Evolutionary conservation across 2,329 filamentous ascomycete species (phyloP).

Genomic region (Dichotomopilus funicola): DNA sequence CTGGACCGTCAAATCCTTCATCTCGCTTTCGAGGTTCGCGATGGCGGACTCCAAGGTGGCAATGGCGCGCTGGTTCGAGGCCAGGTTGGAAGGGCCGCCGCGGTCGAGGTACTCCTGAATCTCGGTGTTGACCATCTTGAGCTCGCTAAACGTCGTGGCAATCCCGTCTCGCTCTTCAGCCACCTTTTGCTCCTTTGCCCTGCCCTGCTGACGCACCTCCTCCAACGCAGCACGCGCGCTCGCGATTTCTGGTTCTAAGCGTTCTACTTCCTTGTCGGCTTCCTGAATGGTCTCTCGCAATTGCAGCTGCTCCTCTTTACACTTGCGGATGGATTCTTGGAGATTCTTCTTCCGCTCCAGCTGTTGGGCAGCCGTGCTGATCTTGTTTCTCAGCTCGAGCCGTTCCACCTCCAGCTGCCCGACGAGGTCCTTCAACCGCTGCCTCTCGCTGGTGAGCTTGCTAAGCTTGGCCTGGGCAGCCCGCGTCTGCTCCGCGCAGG

Average conservation of each 20-base stretch:
- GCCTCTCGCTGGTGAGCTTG: conserved; percentile 62
- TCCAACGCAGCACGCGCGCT: conserved; percentile 72
- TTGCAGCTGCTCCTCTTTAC: conserved; percentile 60
- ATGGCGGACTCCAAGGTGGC: conserved; percentile 61
- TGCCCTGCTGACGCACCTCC: conserved; percentile 65
- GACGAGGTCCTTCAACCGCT: conserved; percentile 62
- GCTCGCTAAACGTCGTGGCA: conserved; percentile 66
- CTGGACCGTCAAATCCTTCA: conserved; percentile 57
- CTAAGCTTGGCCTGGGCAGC: conserved; percentile 55
- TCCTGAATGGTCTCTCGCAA: conserved; percentile 64
- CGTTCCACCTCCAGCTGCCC: conserved; percentile 68
- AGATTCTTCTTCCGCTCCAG: conserved; percentile 75
- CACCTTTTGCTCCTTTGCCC: conserved; percentile 64
- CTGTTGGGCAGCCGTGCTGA: conserved; percentile 64
- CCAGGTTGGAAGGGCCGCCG: conserved; percentile 66
- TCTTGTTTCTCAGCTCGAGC: conserved; percentile 66
- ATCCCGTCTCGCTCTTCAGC: conserved; percentile 66
- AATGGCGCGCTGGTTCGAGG: conserved; percentile 63
- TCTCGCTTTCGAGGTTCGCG: conserved; percentile 58
- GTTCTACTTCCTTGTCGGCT: conserved; percentile 66
- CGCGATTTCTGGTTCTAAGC: conserved; percentile 66
- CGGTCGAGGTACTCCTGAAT: conserved; percentile 74
- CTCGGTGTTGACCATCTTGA: conserved; percentile 67
- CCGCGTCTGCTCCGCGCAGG: conserved; percentile 60
- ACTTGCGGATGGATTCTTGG: conserved; percentile 62